Base-by-base conservation (phyloP, 306 rosid species). In the Astragalus glycyphyllos region DNA sequence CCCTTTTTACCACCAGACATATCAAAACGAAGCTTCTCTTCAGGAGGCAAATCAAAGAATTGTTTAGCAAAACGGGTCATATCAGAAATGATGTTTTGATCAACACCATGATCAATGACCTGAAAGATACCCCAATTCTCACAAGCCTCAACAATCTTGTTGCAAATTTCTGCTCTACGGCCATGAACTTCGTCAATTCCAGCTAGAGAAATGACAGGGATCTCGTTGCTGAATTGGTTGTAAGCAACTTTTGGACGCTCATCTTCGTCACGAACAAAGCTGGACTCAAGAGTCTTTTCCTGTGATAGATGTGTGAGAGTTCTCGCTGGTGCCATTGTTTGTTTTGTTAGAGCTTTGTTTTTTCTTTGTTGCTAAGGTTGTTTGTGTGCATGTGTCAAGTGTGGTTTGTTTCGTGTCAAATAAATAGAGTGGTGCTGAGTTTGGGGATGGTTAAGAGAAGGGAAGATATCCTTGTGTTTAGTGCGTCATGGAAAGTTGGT, bases 1-100 rank as follows among this genome's bases (percentile, higher is more conserved):
- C 98, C 98, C 59, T 87, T 93, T 55, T 91, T 87, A 75, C 96
- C 99, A 11, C 99, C 96, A 12, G 97, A 56, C 99, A 94, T 94
- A 73, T 89, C 96, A 14, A 79, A 94, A 0, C 90, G 89, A 61
- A 89, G 95, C 79, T 94, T 94, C 55, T 94, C 97, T 44, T 89
- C 90, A 0, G 96, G 78, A 0, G 97, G 84, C 77, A 91, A n/a
- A 2, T 84, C 92, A 6, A 91, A 94, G 82, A 94, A 94, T 1
- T 76, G 82, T 38, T 49, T 57, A 8, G 97, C 95, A 0, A 89
- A 82, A 4, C 80, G 72, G 0, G 92, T 82, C 99, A 94, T 94
- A 0, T 89, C 75, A 0, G 88, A 69, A 0, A 94, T 7, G 37
- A 94, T 91, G 0, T 69, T 15, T 1, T 29, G 0, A 10, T 89